Percentiles rank a stretch among this genome's conserved stretches.
phyloP scores from a whole-genome alignment of 1,139 yeast species.

The Candida sanyaensis region DNA sequence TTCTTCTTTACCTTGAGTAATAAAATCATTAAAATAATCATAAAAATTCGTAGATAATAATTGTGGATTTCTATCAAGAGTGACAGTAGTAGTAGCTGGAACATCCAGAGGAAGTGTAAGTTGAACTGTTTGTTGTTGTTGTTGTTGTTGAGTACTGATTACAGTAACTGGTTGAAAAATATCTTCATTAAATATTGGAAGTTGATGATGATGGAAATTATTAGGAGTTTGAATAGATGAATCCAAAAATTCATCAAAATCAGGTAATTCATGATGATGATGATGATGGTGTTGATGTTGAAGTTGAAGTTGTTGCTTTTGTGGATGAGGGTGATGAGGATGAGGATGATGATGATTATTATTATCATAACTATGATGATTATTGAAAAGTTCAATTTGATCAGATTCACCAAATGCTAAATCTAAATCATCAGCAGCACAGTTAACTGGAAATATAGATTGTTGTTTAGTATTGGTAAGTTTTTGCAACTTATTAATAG shows the following conservation, averaged over 20 bases:
- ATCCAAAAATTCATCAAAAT: conserved; percentile 13
- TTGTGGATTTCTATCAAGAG: background rate
- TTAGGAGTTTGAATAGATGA: conserved; percentile 2
- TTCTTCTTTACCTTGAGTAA: background rate
- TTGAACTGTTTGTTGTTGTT: background rate
- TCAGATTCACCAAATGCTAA: conserved; percentile 26
- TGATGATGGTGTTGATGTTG: too few species aligned
- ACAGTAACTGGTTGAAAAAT: background rate
- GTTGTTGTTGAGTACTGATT: background rate
- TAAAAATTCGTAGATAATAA: background rate
- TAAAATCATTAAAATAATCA: conserved; percentile 2
- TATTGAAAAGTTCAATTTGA: conserved; percentile 30
- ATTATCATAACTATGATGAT: conserved; percentile 5
- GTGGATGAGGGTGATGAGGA: conserved; percentile 2
- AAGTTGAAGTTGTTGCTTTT: conserved; percentile 7
- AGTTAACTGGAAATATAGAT: conserved; percentile 21
- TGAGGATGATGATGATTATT: conserved; percentile 5
- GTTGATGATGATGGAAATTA: background rate
- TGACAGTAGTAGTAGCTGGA: conserved; percentile 4
- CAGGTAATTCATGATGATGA: conserved; percentile 10
- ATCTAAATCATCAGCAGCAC: conserved; percentile 46
- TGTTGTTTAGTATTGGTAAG: conserved; percentile 12
- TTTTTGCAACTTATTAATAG: conserved; percentile 14
- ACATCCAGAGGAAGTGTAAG: background rate
- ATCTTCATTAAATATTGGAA: background rate